phyloP scores from a whole-genome alignment of 2,329 filamentous ascomycete genomes.

The Xylaria sp. region DNA sequence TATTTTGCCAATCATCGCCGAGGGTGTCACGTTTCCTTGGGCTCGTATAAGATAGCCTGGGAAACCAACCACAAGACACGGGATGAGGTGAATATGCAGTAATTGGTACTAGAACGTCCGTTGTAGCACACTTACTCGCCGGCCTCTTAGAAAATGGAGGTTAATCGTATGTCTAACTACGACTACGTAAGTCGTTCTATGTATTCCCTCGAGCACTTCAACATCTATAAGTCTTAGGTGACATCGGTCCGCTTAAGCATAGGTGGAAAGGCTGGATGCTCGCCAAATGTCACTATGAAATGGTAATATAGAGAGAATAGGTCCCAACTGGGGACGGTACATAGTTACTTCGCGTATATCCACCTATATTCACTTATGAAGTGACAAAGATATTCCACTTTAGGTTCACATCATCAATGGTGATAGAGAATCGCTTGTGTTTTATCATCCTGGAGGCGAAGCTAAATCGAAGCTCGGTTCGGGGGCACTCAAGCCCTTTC shows the following conservation, averaged over 20 bases:
- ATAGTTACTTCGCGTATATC: neutral
- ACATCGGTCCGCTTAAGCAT: neutral
- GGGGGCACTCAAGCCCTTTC: neutral
- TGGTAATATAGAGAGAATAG: neutral
- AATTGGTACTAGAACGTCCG: neutral
- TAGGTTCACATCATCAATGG: neutral
- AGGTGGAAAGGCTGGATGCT: neutral
- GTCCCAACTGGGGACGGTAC: neutral
- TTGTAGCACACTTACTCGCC: neutral
- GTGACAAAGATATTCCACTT: neutral
- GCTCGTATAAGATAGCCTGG: neutral
- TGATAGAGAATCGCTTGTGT: neutral
- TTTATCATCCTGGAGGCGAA: neutral
- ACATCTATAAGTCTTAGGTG: neutral
- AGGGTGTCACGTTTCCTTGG: neutral
- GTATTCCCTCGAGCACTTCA: neutral
- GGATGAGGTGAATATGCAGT: neutral
- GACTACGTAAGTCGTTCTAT: neutral
- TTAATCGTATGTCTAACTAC: neutral
- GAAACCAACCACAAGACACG: neutral
- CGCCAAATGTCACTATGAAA: neutral
- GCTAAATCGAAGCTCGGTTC: neutral
- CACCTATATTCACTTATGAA: neutral
- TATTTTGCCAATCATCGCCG: neutral
- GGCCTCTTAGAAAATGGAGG: neutral